These are phyloP conservation scores for Botrytis hyacinthi DNA, from an alignment of 2,329 filamentous ascomycete species.

Conservation along the genomic window DNA sequence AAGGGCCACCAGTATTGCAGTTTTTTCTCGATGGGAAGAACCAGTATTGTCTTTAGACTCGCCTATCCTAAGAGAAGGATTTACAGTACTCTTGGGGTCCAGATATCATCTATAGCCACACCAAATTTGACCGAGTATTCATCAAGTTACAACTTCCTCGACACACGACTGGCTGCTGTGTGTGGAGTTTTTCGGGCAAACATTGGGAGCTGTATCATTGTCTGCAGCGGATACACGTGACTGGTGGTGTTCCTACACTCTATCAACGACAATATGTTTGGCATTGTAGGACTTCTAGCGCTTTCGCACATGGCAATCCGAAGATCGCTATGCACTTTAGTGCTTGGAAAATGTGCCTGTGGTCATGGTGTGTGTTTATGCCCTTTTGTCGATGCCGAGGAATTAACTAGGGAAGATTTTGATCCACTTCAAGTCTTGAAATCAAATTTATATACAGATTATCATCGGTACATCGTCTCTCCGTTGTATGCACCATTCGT, in stretches of 20 bases:
- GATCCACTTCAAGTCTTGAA: not conserved
- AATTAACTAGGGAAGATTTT: not conserved
- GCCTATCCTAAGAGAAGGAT: not conserved
- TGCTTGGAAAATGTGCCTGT: not conserved
- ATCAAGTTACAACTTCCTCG: not conserved
- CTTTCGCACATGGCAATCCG: not conserved
- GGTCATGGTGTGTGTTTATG: not conserved
- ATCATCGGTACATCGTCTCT: not conserved
- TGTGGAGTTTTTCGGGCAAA: not conserved
- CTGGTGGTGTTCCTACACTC: not conserved
- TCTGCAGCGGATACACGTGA: no score
- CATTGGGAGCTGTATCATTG: not conserved
- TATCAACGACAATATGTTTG: not conserved
- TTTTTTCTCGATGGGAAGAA: not conserved
- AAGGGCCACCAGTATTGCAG: not conserved
- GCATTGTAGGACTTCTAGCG: not conserved
- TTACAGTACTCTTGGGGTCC: not conserved
- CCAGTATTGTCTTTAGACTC: not conserved
- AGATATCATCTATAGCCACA: not conserved
- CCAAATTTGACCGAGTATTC: not conserved
- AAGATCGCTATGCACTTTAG: not conserved
- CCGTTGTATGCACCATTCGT: not conserved
- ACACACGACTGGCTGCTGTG: not conserved
- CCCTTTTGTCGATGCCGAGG: not conserved
- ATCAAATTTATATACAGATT: not conserved